These are phyloP conservation scores for Solanum phureja DNA, from an alignment of 257 asterid genomes.

Conservation along the genomic window DNA sequence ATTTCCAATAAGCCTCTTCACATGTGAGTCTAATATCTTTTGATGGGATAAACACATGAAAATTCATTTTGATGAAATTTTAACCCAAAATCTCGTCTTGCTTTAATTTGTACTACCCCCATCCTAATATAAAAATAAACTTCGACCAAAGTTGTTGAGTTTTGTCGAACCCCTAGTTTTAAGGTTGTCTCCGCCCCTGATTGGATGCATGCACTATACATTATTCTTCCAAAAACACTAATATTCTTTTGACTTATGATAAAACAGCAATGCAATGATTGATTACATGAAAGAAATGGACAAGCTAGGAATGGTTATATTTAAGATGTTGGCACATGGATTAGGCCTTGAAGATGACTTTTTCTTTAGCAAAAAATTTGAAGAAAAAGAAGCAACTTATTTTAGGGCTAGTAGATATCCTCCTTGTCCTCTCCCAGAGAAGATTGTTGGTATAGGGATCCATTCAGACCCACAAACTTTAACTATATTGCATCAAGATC, in stretches of 20 bases:
- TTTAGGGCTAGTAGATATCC: conserved; percentile 13
- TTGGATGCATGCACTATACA: not conserved
- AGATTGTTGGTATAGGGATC: conserved; percentile 14
- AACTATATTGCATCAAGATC: conserved; percentile 13
- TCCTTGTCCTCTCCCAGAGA: conserved; percentile 14
- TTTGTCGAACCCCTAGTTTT: not conserved
- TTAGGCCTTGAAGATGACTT: conserved; percentile 5
- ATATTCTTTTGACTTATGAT: not conserved
- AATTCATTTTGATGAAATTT: not conserved
- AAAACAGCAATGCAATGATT: conserved; percentile 8
- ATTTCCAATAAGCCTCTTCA: not conserved
- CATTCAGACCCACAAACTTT: conserved; percentile 21
- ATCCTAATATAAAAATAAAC: not conserved
- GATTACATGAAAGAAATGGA: conserved; percentile 21
- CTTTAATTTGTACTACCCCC: not conserved
- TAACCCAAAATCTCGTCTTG: not conserved
- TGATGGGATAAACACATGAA: not conserved
- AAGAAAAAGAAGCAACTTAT: conserved; percentile 2
- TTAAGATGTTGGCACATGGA: conserved; percentile 20
- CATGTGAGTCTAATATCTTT: not conserved
- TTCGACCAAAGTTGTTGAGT: not conserved
- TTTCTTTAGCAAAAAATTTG: conserved; percentile 3
- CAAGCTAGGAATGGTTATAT: conserved; percentile 7
- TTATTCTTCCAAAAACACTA: not conserved
- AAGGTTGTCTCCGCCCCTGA: not conserved